phyloP scores from a whole-genome alignment of 2,329 filamentous ascomycete genomes.

The Mycosphaerella sp. region DNA sequence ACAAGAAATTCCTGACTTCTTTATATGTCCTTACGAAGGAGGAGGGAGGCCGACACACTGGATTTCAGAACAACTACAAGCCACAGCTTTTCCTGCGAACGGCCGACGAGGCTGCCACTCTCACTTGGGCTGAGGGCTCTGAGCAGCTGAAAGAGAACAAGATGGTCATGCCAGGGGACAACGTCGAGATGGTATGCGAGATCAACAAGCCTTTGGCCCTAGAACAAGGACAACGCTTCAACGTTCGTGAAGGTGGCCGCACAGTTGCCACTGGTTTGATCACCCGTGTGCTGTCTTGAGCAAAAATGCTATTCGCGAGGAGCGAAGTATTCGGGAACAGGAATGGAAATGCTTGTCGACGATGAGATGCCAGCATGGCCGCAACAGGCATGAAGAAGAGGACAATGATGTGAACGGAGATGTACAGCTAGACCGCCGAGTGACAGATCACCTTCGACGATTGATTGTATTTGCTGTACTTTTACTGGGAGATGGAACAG shows the following conservation, averaged over 20 bases:
- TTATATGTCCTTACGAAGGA: slow-evolving; percentile 98
- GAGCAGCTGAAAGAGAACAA: slow-evolving; percentile 60
- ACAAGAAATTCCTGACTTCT: slow-evolving; percentile 87
- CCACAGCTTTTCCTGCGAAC: slow-evolving; percentile 96
- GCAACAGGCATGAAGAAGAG: background rate
- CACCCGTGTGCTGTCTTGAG: slow-evolving; percentile 36
- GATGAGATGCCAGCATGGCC: background rate
- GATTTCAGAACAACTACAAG: slow-evolving; percentile 93
- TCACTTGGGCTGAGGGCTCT: slow-evolving; percentile 80
- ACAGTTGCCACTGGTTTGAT: slow-evolving; percentile 39
- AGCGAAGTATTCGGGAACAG: background rate
- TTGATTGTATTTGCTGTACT: slow-evolving; percentile 21
- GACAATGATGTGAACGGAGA: slow-evolving; percentile 6
- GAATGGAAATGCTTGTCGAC: background rate
- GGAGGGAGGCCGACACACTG: slow-evolving; percentile 93
- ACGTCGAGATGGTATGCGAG: slow-evolving; percentile 91
- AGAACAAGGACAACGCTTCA: slow-evolving; percentile 91
- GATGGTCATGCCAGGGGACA: slow-evolving; percentile 97
- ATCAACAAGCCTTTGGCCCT: slow-evolving; percentile 80
- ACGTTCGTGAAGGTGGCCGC: slow-evolving; percentile 92
- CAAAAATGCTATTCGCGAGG: background rate
- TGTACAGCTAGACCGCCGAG: slow-evolving; percentile 9
- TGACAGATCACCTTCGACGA: slow-evolving; percentile 14
- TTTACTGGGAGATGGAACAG: slow-evolving; percentile 9
- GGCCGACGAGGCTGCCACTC: slow-evolving; percentile 65